Percentiles rank a stretch among this genome's conserved stretches.
Evolutionary conservation across 75 land plant genomes (phyloP).

Genomic region (Isoetes taiwanensis): DNA sequence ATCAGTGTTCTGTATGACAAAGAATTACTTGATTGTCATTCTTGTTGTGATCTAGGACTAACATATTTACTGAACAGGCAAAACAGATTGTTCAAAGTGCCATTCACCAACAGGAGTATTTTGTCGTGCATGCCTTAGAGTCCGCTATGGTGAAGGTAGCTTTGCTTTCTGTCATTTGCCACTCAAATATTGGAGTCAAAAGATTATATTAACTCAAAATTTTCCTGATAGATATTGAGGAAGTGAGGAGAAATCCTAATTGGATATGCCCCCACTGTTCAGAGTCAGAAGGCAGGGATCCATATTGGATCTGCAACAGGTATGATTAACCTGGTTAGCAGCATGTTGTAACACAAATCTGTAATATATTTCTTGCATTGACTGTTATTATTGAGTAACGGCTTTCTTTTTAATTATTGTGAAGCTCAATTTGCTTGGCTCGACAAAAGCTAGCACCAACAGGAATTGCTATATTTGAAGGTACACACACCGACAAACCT

Average conservation of each 20-base stretch:
- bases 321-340: slow-evolving; percentile 4
- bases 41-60: background rate
- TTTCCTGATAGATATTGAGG: slow-evolving; percentile 31
- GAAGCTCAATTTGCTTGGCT: slow-evolving; percentile 38
- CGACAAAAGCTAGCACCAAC: slow-evolving; percentile 37
- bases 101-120: slow-evolving; percentile 41
- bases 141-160: slow-evolving; percentile 53
- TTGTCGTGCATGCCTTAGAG: slow-evolving; percentile 46
- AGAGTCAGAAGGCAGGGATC: slow-evolving; percentile 34
- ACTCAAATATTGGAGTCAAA: background rate
- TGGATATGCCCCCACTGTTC: slow-evolving; percentile 52
- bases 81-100: slow-evolving; percentile 45
- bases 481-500: slow-evolving; percentile 6
- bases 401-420: too few species aligned
- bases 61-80: slow-evolving; percentile 19
- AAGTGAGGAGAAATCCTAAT: slow-evolving; percentile 23
- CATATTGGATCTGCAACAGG: slow-evolving; percentile 55
- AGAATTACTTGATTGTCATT: background rate
- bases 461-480: slow-evolving; percentile 41
- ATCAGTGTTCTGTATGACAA: background rate
- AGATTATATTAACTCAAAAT: background rate
- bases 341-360: background rate
- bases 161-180: background rate
- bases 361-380: background rate
- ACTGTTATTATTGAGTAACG: background rate